Evolutionary conservation across 495 filamentous ascomycete species (phyloP).

Genomic region (Penicillium macrosclerotiorum): DNA sequence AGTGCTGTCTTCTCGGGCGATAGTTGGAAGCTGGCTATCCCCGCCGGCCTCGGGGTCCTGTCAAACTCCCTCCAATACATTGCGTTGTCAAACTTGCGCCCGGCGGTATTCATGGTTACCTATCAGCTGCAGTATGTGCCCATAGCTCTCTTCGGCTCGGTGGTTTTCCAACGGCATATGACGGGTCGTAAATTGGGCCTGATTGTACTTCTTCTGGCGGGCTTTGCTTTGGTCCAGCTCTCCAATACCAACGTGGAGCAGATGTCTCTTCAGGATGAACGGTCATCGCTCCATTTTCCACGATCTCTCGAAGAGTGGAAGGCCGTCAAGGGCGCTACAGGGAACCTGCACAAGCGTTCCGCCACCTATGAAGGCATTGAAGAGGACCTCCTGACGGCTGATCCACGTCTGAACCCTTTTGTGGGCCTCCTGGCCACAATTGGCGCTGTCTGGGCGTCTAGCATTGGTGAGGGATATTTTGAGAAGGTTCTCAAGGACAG

Average conservation of each 20-base stretch:
- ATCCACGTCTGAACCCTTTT: constrained; percentile 67
- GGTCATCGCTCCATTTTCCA: constrained; percentile 60
- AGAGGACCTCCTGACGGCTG: constrained; percentile 65
- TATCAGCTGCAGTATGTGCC: constrained; percentile 93
- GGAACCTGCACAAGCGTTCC: constrained; percentile 65
- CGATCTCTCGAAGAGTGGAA: constrained; percentile 63
- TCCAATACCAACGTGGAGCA: constrained; percentile 53
- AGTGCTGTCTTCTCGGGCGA: constrained; percentile 84
- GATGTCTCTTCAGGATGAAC: constrained; percentile 51
- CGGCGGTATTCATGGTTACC: constrained; percentile 88
- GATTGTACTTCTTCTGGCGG: constrained; percentile 74
- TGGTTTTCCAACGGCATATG: constrained; percentile 68
- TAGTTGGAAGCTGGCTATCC: constrained; percentile 93
- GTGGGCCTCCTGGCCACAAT: constrained; percentile 78
- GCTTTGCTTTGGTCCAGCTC: constrained; percentile 85
- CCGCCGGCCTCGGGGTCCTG: constrained; percentile 82
- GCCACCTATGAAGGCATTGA: constrained; percentile 92
- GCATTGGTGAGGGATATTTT: constrained; percentile 85
- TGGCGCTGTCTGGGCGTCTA: constrained; percentile 72
- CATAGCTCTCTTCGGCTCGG: constrained; percentile 83
- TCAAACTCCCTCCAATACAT: constrained; percentile 92
- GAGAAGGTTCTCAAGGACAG: constrained; percentile 93
- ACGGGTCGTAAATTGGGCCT: constrained; percentile 72
- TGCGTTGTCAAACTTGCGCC: constrained; percentile 84
- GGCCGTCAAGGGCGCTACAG: constrained; percentile 38